Evolutionary conservation across 2,329 filamentous ascomycete genomes (phyloP).

Genomic region (Paecilomyces formosus): DNA sequence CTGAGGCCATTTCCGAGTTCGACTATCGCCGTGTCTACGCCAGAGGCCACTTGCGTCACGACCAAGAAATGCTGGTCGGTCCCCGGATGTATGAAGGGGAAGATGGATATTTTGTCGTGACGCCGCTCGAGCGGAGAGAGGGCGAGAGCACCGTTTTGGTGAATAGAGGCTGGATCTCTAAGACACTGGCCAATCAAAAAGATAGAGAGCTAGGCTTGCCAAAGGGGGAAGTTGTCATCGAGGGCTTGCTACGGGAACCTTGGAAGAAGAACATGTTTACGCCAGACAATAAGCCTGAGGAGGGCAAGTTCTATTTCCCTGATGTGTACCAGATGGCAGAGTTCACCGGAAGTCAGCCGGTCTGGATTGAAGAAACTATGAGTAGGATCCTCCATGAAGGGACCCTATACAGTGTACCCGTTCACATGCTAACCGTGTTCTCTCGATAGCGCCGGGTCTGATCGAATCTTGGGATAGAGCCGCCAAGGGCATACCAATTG

Average conservation of each 20-base stretch:
- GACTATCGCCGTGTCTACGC: slow-evolving; percentile 82
- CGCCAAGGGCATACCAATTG: slow-evolving; percentile 79
- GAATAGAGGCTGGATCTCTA: slow-evolving; percentile 86
- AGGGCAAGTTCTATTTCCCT: slow-evolving; percentile 87
- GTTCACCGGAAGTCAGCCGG: slow-evolving; percentile 71
- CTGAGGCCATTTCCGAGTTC: slow-evolving; percentile 74
- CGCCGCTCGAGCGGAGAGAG: slow-evolving; percentile 68
- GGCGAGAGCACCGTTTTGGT: slow-evolving; percentile 66
- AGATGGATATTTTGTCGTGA: slow-evolving; percentile 86
- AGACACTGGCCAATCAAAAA: slow-evolving; percentile 60
- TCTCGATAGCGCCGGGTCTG: slow-evolving; percentile 69
- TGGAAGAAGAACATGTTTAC: slow-evolving; percentile 99
- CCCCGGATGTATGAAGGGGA: slow-evolving; percentile 83
- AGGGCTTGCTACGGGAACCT: slow-evolving; percentile 78
- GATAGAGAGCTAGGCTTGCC: slow-evolving; percentile 59
- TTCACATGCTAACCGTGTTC: slow-evolving; percentile 6
- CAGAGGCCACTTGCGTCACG: slow-evolving; percentile 68
- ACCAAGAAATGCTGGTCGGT: slow-evolving; percentile 93
- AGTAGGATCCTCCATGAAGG: slow-evolving; percentile 42
- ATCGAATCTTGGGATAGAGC: slow-evolving; percentile 68
- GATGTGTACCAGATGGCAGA: slow-evolving; percentile 88
- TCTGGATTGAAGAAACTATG: slow-evolving; percentile 97
- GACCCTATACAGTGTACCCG: not conserved
- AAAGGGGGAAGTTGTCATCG: slow-evolving; percentile 63
- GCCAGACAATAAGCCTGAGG: slow-evolving; percentile 76